Percentiles rank a stretch among this genome's conserved stretches.
phyloP scores from a whole-genome alignment of 495 filamentous ascomycete species.

The Ascobolus immersus region DNA sequence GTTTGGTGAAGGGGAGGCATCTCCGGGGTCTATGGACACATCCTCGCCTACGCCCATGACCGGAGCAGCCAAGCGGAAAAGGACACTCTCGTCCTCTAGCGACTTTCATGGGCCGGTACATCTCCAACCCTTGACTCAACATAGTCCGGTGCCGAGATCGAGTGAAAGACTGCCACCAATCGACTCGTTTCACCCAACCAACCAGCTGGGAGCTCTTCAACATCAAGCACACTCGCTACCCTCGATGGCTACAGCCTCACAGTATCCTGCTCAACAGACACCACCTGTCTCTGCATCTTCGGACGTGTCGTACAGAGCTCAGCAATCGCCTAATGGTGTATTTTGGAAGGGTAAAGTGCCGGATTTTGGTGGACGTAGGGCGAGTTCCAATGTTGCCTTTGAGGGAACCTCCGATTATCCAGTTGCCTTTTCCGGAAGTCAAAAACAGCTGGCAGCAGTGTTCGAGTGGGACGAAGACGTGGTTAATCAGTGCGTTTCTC shows the following conservation, averaged over 20 bases:
- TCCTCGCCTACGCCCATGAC: constrained; percentile 14
- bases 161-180: constrained; percentile 15
- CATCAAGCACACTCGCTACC: constrained; percentile 15
- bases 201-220: constrained; percentile 16
- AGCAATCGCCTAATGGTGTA: constrained; percentile 12
- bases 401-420: constrained; percentile 10
- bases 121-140: constrained; percentile 13
- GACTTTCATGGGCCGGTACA: constrained; percentile 14
- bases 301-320: constrained; percentile 5
- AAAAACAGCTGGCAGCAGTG: constrained; percentile 9
- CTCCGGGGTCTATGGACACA: constrained; percentile 15
- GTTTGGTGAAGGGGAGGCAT: constrained; percentile 13
- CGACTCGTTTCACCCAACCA: constrained; percentile 14
- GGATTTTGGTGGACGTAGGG: constrained; percentile 10
- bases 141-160: constrained; percentile 9
- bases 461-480: constrained; percentile 16
- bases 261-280: constrained; percentile 6
- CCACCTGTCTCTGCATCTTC: constrained; percentile 7
- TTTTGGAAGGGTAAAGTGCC: constrained; percentile 14
- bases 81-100: constrained; percentile 14
- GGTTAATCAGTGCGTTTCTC: constrained; percentile 14
- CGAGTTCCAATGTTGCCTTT: constrained; percentile 15
- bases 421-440: constrained; percentile 8
- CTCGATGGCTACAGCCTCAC: neutral
- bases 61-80: constrained; percentile 9